Base-by-base conservation (phyloP, 148 eudicot species). In the Chenopodium formosanum region DNA sequence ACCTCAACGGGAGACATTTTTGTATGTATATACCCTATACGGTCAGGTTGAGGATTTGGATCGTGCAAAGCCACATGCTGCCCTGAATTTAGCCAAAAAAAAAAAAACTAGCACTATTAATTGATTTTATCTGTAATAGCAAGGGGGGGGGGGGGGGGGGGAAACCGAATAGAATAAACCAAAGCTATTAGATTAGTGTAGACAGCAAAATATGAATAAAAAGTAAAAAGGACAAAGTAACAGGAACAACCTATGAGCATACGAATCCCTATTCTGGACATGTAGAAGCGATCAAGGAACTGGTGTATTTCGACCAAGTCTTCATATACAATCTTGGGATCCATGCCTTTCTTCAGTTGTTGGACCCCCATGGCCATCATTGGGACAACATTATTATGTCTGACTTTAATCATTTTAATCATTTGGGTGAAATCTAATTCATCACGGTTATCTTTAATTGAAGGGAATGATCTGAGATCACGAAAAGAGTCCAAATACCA, bases 321-420 rank as follows among this genome's bases (percentile, higher is more conserved):
- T 76, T 86, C 79, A 40, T 94, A 89, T 78, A 87, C 89, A 80
- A 89, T 84, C 82, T 87, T 91, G 29, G 88, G 90, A 77, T 84
- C 81, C 81, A 91, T 89, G 88, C 85, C 86, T 89, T 96, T 90
- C 90, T 96, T 96, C 85, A 94, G 78, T 83, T 94, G 97, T 69
- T 96, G 95, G 72, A 94, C 91, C 52, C 99, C 99, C 84, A 92
- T 50, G 79, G 98, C 98, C 95, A 96, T 92, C 85, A 89, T 92
- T n/a, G 99, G 99, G 76, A 96, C 99, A 32, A 96, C 99, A 87
- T 96, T 92, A 80, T 96, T 96, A 84, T 94, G 99, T 82, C 97
- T 89, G 27, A 96, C 98, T 84, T 96, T 96, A 53, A 94, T 88
- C 98, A 89, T 87, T 82, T 91, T 86, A 81, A 94, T 91, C 97